Evolutionary conservation across 495 filamentous ascomycete species (phyloP).

Genomic region (Parmelia sp.): DNA sequence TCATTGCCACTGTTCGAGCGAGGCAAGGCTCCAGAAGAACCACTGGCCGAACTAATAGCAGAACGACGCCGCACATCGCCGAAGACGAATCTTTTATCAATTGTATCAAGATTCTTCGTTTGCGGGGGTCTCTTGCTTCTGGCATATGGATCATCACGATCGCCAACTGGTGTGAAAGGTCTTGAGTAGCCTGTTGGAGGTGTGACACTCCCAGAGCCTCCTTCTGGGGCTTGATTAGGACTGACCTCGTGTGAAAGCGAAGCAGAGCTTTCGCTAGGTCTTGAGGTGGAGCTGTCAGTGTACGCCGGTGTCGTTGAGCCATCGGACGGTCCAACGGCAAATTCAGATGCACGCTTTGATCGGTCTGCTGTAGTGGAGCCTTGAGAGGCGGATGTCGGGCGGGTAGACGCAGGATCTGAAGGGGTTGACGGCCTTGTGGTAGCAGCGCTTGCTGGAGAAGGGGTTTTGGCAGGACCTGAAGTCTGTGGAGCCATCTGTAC

Average conservation of each 20-base stretch:
- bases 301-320: neutral
- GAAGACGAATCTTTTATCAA: slow-evolving; percentile 86
- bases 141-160: slow-evolving; percentile 83
- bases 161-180: slow-evolving; percentile 72
- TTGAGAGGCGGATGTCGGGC: slow-evolving; percentile 42
- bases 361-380: slow-evolving; percentile 34
- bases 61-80: slow-evolving; percentile 48
- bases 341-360: slow-evolving; percentile 52
- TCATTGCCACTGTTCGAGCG: slow-evolving; percentile 45
- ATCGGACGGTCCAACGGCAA: slow-evolving; percentile 57
- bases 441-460: slow-evolving; percentile 32
- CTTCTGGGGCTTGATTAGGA: slow-evolving; percentile 29
- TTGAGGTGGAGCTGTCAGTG: slow-evolving; percentile 5
- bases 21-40: slow-evolving; percentile 25
- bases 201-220: slow-evolving; percentile 51
- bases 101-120: slow-evolving; percentile 55
- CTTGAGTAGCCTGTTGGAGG: slow-evolving; percentile 48
- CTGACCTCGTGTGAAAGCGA: slow-evolving; percentile 59
- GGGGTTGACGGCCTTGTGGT: slow-evolving; percentile 43
- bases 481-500: slow-evolving; percentile 60
- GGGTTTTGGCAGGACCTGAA: slow-evolving; percentile 42
- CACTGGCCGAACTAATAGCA: slow-evolving; percentile 20
- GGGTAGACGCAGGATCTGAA: slow-evolving; percentile 37
- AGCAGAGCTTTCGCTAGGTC: slow-evolving; percentile 49
- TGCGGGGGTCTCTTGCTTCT: slow-evolving; percentile 72